Evolutionary conservation across 495 filamentous ascomycete genomes (phyloP), one percentile per base, ranked within the genome.

Genomic region (Podospora pseudocomata): DNA sequence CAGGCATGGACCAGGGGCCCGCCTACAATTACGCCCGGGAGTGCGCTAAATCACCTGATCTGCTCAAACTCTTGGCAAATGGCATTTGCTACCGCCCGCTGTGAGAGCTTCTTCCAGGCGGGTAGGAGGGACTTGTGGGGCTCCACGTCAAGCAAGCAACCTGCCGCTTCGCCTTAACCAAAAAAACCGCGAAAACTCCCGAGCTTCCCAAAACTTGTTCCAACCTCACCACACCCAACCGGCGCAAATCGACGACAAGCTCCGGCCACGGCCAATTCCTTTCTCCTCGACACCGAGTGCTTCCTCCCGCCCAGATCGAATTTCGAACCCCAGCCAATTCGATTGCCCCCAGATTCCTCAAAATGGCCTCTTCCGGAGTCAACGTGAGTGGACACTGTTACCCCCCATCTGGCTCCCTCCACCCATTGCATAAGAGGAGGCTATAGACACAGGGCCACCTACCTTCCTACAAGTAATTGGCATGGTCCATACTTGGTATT

Each of bases 331-430:
- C 23, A 28, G 32, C 59, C 23, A 28, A 61, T 61, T 65, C 54
- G 60, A 55, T 28, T 59, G 30, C 26, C 39, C 57, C 39, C 57
- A 56, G 59, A 61, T 63, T 63, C 53, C 39, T 65, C 60, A 74
- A 75, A 69, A 87, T 87, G 86, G 80, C 81, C 75, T 77, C 86
- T 72, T 83, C 84, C 69, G 86, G 86, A 76, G 84, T 86, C 73
- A 90, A 90, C 79, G 88, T 90, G 83, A 75, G 86, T 83, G 55
- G 39, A 49, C 39, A 49, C 39, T 49, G 9, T 49, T 13, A 11
- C 39, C 39, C 39, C 39, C 39, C 39, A 49, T 49, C 1, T 13
- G 13, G 39, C 30, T 49, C 39, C 39, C 39, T 61, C 30, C 9
- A 58, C 23, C 23, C 56, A 58, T 58, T 58, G 56, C 19, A 58